Evolutionary conservation across 176 grass and related monocot genomes (phyloP), one percentile per base, ranked within the genome.

Genomic region (Tuctoria greenei): DNA sequence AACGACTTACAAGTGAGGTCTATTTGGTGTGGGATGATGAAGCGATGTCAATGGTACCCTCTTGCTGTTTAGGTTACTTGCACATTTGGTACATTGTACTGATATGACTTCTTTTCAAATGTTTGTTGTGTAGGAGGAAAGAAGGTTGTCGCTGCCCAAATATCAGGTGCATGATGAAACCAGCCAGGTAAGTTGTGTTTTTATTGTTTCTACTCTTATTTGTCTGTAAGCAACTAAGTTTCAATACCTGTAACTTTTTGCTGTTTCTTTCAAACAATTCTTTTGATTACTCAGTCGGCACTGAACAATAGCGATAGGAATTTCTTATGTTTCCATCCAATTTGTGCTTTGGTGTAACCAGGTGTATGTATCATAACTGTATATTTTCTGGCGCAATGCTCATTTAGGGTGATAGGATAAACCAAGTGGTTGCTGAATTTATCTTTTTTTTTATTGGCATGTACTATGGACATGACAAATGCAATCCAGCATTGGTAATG

Each of bases 111-210:
- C 10, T 17, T 14, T 37, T 82, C 37, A 69, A 66, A 73, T 80
- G 13, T 79, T 39, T 76, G 34, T 71, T 83, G 27, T 87, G 61
- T 81, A 99, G 96, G 96, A 99, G 85, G 96, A 99, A 86, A 90
- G 96, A 93, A 92, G 96, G 81, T 75, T 99, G 63, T 88, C 89
- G 0, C 56, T 90, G 23, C 45, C 85, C 17, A 95, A 88, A 56
- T 99, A 99, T 86, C 92, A 90, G 83, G 85, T 99, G 87, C 96
- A 95, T 93, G 96, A 99, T 81, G 96, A 99, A 99, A 99, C 96
- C 82, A 99, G 92, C 92, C 92, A 99, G 96, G 96, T 99, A 99
- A 99, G 96, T 99, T 83, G 8, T 90, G 74, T 36, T 44, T 83
- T 62, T 73, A 71, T 65, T 77, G 50, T 74, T 92, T 81, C 12